Conservation (phyloP, 176 grass and related monocot species). For the Oryza longistaminata region DNA sequence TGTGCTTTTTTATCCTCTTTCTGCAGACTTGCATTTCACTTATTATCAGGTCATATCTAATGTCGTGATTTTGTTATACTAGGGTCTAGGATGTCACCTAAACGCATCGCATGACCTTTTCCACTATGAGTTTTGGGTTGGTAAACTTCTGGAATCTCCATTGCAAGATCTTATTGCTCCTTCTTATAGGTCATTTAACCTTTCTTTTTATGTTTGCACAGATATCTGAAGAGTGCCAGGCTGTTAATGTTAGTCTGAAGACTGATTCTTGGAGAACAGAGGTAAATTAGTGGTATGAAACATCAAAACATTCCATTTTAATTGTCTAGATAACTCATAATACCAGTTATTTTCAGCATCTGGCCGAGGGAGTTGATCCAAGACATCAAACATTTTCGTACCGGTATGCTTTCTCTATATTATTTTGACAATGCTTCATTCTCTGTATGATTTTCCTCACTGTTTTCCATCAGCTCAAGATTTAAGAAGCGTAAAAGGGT, state of each 20-base stretch:
- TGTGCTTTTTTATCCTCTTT: neutral
- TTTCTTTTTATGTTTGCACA: conserved; percentile 33
- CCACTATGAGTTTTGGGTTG: conserved; percentile 97
- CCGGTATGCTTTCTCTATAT: conserved; percentile 46
- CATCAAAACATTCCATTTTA: neutral
- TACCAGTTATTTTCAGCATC: conserved; percentile 51
- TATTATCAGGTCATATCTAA: conserved; percentile 26
- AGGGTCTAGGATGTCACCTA: conserved; percentile 90
- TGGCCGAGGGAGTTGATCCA: conserved; percentile 83
- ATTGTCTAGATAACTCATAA: conserved; percentile 31
- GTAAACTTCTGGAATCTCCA: conserved; percentile 63
- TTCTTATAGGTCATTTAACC: conserved; percentile 27
- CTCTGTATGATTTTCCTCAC: conserved; percentile 31
- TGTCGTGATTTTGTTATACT: conserved; percentile 34
- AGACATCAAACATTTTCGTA: conserved; percentile 95
- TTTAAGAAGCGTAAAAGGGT: conserved; percentile 64
- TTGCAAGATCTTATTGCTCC: conserved; percentile 10
- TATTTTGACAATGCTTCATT: conserved; percentile 10
- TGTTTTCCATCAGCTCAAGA: conserved; percentile 60
- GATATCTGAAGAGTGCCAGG: conserved; percentile 89
- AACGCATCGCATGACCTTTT: conserved; percentile 91
- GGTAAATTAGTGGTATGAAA: conserved; percentile 42
- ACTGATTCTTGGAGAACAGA: conserved; percentile 75
- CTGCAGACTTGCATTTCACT: neutral
- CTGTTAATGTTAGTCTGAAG: conserved; percentile 87